A percentile compares a stretch with the other conserved stretches of the same genome.
phyloP scores from a whole-genome alignment of 345 rosid species.

The Eucalyptus sideroxylon region DNA sequence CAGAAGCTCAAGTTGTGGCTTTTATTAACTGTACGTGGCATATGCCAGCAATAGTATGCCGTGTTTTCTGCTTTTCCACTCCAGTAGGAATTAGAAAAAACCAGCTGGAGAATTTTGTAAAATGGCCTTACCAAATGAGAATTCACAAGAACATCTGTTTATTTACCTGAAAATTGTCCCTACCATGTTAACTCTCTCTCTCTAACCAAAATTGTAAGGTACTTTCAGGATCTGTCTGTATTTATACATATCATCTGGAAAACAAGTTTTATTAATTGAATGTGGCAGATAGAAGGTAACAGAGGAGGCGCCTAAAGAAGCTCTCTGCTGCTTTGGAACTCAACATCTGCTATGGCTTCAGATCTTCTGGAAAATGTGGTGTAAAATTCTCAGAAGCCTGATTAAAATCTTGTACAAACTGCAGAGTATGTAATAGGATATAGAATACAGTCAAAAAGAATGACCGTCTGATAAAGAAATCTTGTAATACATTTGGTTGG shows the following conservation, averaged over 20 bases:
- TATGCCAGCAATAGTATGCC: neutral
- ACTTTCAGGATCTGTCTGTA: neutral
- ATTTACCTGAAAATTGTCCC: neutral
- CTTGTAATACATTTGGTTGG: neutral
- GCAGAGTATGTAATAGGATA: neutral
- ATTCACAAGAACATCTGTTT: neutral
- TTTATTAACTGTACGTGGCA: neutral
- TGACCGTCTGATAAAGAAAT: neutral
- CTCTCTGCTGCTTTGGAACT: neutral
- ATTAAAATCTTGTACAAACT: neutral
- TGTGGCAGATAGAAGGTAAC: neutral
- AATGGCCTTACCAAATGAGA: neutral
- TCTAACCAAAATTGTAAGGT: neutral
- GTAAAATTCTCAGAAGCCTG: neutral
- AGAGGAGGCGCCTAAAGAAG: neutral
- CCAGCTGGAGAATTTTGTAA: neutral
- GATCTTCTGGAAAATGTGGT: neutral
- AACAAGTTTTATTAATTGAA: neutral
- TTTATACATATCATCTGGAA: neutral
- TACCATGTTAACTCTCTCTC: neutral
- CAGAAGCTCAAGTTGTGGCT: neutral
- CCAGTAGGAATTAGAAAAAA: neutral
- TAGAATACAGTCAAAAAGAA: neutral
- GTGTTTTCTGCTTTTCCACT: neutral
- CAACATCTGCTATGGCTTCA: neutral